These are phyloP conservation scores for Amanita rubescens DNA, from an alignment of 768 basidiomycete genomes.

Conservation along the genomic window DNA sequence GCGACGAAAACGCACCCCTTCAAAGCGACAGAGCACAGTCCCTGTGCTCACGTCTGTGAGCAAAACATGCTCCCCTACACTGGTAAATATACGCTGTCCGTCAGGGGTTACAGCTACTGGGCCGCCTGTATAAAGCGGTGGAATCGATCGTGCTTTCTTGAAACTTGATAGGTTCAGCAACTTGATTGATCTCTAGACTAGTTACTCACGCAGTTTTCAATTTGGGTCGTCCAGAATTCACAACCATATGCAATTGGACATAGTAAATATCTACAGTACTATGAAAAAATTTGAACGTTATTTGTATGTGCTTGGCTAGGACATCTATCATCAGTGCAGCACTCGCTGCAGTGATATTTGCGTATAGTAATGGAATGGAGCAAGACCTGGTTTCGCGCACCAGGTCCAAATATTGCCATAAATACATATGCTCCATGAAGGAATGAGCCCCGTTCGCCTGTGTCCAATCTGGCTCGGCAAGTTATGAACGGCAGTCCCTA, in stretches of 20 bases:
- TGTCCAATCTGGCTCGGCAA: too few relatives aligned
- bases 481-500: not conserved
- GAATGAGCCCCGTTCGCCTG: not conserved
- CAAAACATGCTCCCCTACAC: constrained; percentile 79
- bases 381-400: not conserved
- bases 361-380: too few relatives aligned
- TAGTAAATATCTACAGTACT: not conserved
- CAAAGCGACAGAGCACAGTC: constrained; percentile 69
- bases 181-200: not conserved
- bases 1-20: constrained; percentile 53
- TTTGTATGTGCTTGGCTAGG: constrained; percentile 6
- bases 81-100: constrained; percentile 75
- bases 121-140: constrained; percentile 84
- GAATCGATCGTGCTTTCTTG: constrained; percentile 64
- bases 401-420: not conserved
- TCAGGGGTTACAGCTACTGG: constrained; percentile 75
- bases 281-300: constrained; percentile 7
- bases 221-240: constrained; percentile 29
- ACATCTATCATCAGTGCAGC: too few relatives aligned
- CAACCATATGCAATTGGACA: not conserved
- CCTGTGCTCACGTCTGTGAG: constrained; percentile 77
- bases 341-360: not conserved
- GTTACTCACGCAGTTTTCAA: constrained; percentile 55
- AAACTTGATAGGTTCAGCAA: constrained; percentile 40
- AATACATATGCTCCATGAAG: constrained; percentile 1